Evolutionary conservation across 2,329 filamentous ascomycete species (phyloP).

Genomic region (Lachnellula cervina): DNA sequence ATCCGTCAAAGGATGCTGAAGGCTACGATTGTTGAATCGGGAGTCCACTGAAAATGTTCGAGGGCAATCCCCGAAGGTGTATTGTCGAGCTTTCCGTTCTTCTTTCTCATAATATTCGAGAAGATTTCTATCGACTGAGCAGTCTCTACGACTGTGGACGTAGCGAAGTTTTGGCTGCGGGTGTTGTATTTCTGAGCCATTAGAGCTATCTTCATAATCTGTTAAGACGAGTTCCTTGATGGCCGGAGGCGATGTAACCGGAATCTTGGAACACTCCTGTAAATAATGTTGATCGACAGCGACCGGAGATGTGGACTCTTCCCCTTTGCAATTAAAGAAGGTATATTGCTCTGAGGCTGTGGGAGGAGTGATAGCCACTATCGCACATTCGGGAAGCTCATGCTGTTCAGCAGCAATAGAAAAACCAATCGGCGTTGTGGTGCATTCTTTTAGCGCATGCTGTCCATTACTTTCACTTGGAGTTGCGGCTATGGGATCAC

Average conservation of each 20-base stretch:
- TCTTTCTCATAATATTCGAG: conserved; percentile 21
- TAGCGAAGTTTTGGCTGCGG: conserved; percentile 19
- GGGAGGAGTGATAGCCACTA: background rate
- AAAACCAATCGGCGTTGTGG: background rate
- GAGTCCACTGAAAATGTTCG: background rate
- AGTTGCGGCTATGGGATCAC: background rate
- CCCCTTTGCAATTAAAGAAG: background rate
- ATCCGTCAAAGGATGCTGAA: background rate
- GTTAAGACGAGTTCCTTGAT: background rate
- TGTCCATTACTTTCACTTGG: background rate
- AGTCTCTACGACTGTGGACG: conserved; percentile 25
- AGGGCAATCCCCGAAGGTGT: background rate
- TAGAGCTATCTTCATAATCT: background rate
- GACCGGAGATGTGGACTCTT: background rate
- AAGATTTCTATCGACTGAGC: conserved; percentile 19
- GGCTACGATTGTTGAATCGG: background rate
- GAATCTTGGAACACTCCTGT: background rate
- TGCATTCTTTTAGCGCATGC: background rate
- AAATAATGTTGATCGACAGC: background rate
- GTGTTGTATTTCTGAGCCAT: background rate
- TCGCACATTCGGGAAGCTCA: background rate
- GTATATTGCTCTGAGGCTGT: background rate
- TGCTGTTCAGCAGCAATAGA: background rate
- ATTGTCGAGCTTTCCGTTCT: background rate
- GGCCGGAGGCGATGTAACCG: background rate